Evolutionary conservation across 1,284 basidiomycete species (phyloP).

Genomic region (Neolentinus lepideus): DNA sequence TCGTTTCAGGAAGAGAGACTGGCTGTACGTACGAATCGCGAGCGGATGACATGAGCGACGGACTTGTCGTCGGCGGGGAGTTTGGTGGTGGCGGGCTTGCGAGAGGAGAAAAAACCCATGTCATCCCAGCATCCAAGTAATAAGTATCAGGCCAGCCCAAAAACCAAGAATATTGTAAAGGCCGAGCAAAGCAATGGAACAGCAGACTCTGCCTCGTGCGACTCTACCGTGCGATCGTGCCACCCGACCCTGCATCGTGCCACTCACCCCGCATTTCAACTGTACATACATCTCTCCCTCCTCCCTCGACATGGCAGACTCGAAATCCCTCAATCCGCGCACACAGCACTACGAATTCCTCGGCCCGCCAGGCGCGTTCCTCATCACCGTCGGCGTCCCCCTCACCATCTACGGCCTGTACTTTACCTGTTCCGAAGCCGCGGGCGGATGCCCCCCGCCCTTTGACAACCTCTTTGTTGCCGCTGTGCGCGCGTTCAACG

Average conservation of each 20-base stretch:
- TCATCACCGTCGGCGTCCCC: slow-evolving; percentile 72
- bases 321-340: slow-evolving; percentile 46
- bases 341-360: slow-evolving; percentile 79
- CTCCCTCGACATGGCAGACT: neutral
- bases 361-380: slow-evolving; percentile 75
- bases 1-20: slow-evolving; percentile 10
- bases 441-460: slow-evolving; percentile 69
- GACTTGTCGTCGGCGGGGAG: slow-evolving; percentile 29
- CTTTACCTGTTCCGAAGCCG: slow-evolving; percentile 78
- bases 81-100: slow-evolving; percentile 24
- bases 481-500: slow-evolving; percentile 30
- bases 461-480: slow-evolving; percentile 35
- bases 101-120: slow-evolving; percentile 34
- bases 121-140: neutral
- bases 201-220: too few species aligned
- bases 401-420: slow-evolving; percentile 73
- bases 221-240: too few species aligned
- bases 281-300: neutral
- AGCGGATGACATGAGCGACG: slow-evolving; percentile 60
- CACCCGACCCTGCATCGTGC: too few species aligned
- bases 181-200: neutral
- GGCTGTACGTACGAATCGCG: slow-evolving; percentile 58
- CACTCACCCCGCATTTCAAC: too few species aligned
- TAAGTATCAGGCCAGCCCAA: too few species aligned
- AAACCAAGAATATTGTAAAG: neutral